These are phyloP conservation scores for Diospyros kaki DNA, from an alignment of 148 eudicot genomes.

Conservation along the genomic window DNA sequence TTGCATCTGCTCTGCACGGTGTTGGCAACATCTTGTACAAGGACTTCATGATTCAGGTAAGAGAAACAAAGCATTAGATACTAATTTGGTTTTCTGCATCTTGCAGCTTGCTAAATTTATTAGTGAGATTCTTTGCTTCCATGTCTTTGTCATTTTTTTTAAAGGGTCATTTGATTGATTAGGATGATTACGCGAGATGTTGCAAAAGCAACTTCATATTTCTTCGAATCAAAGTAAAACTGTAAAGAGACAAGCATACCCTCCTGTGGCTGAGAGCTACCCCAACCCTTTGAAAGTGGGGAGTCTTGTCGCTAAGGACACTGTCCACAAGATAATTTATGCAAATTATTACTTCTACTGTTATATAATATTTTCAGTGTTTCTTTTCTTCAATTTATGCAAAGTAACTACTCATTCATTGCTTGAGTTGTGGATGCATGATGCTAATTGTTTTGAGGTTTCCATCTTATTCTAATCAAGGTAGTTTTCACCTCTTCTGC, in stretches of 20 bases:
- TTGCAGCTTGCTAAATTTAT: conserved; percentile 6
- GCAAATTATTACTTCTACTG: no score
- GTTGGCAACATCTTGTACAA: conserved; percentile 86
- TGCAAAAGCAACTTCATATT: neutral
- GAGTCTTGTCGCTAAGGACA: no score
- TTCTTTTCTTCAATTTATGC: neutral
- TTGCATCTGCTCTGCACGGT: conserved; percentile 86
- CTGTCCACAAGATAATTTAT: no score
- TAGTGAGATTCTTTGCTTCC: neutral
- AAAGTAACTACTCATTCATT: neutral
- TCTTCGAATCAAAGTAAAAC: neutral
- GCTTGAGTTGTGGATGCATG: conserved; percentile 1
- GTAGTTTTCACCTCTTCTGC: neutral
- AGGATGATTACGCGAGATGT: neutral
- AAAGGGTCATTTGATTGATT: neutral
- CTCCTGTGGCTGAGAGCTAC: neutral
- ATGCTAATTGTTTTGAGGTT: neutral
- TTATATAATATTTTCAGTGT: neutral
- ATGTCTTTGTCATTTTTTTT: neutral
- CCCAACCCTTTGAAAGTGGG: no score
- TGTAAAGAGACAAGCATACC: neutral
- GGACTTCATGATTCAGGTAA: conserved; percentile 98
- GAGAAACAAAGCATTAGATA: neutral
- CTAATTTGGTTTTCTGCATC: neutral
- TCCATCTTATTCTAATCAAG: neutral